phyloP scores from a whole-genome alignment of 768 basidiomycete species.

The Pleurotus sapidus region DNA sequence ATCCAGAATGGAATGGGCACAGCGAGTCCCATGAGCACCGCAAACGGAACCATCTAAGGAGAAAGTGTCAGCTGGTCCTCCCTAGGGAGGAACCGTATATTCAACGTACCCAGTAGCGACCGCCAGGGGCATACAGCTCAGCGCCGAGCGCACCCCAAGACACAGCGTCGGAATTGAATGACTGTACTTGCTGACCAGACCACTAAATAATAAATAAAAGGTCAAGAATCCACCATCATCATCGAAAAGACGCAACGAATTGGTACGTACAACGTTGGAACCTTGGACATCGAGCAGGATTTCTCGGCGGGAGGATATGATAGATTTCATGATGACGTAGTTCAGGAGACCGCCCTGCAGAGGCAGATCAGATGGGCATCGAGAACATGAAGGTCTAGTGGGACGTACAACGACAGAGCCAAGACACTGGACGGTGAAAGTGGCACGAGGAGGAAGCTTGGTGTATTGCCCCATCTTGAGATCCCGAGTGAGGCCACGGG shows the following conservation, averaged over 20 bases:
- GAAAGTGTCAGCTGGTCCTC: too few species aligned
- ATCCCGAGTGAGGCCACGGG: conserved; percentile 49
- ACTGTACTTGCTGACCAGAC: conserved; percentile 41
- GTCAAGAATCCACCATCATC: too few species aligned
- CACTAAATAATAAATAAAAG: conserved; percentile 31
- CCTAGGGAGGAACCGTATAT: too few species aligned
- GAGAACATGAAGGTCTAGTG: conserved; percentile 9
- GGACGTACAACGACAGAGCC: conserved; percentile 52
- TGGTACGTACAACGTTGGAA: conserved; percentile 43
- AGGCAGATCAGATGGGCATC: not conserved
- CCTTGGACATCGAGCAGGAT: conserved; percentile 50
- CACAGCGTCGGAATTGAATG: conserved; percentile 46
- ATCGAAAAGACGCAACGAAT: too few species aligned
- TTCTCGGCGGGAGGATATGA: conserved; percentile 44
- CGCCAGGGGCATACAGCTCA: conserved; percentile 40
- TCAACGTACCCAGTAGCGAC: conserved; percentile 39
- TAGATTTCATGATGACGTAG: conserved; percentile 55
- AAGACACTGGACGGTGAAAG: conserved; percentile 55
- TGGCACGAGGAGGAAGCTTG: conserved; percentile 63
- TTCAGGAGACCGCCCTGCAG: conserved; percentile 35
- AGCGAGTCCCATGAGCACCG: conserved; percentile 45
- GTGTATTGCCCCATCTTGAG: conserved; percentile 54
- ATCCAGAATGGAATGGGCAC: conserved; percentile 58
- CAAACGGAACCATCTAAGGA: conserved; percentile 39
- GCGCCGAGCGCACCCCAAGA: conserved; percentile 58